Conservation (phyloP, 2,329 filamentous ascomycete species). For the Alternaria gansuensis region DNA sequence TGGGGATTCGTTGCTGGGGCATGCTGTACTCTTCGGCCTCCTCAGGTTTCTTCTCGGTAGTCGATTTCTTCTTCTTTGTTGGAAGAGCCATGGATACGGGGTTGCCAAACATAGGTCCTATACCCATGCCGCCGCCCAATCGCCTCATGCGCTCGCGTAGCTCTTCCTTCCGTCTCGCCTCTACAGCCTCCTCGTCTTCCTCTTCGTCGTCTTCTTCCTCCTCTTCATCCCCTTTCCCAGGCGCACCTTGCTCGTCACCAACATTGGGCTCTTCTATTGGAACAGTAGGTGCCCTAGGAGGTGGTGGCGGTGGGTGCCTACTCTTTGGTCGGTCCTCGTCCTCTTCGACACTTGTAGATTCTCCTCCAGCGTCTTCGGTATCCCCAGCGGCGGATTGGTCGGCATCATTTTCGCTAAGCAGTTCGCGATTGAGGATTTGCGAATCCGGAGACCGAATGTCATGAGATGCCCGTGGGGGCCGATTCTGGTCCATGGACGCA, state of each 20-base stretch:
- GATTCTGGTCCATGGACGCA: slow-evolving; percentile 53
- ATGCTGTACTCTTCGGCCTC: slow-evolving; percentile 46
- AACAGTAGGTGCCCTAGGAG: slow-evolving; percentile 50
- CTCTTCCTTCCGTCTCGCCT: slow-evolving; percentile 84
- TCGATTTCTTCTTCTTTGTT: slow-evolving; percentile 61
- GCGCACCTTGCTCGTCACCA: slow-evolving; percentile 60
- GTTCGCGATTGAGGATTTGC: slow-evolving; percentile 59
- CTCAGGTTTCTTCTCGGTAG: slow-evolving; percentile 49
- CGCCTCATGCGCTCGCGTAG: slow-evolving; percentile 96
- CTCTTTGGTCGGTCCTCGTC: slow-evolving; percentile 66
- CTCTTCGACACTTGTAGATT: slow-evolving; percentile 76
- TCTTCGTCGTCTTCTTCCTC: slow-evolving; percentile 85
- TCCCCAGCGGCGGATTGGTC: slow-evolving; percentile 71
- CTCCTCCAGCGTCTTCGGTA: slow-evolving; percentile 68
- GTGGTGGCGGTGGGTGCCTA: slow-evolving; percentile 28
- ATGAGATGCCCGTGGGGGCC: slow-evolving; percentile 51
- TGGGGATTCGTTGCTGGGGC: slow-evolving; percentile 59
- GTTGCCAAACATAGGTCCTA: slow-evolving; percentile 85
- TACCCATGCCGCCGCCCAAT: slow-evolving; percentile 94
- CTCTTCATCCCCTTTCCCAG: slow-evolving; percentile 68
- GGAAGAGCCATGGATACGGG: slow-evolving; percentile 66
- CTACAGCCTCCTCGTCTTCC: slow-evolving; percentile 86
- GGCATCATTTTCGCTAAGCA: slow-evolving; percentile 70
- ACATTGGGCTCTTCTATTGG: slow-evolving; percentile 56
- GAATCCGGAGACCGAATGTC: slow-evolving; percentile 53